Percentiles rank a stretch among this genome's conserved stretches.
phyloP scores from a whole-genome alignment of 225 moss, liverwort and hornwort species.

The Physcomitrium patens region DNA sequence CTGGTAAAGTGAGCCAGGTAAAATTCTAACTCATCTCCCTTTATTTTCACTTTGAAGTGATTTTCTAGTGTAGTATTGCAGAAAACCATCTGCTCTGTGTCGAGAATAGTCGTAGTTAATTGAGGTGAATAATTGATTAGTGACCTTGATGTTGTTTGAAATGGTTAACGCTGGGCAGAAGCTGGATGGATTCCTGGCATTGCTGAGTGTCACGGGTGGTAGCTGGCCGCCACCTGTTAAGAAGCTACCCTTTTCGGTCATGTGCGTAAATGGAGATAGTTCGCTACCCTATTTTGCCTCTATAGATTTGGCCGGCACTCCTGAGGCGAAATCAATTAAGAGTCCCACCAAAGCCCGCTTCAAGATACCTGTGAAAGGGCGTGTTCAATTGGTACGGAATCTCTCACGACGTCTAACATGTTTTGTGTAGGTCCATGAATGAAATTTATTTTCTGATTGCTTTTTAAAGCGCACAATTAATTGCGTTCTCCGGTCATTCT shows the following conservation, averaged over 20 bases:
- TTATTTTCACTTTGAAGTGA: not conserved
- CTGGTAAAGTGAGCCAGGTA: constrained; percentile 91
- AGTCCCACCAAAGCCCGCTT: constrained; percentile 68
- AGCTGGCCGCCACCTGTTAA: constrained; percentile 73
- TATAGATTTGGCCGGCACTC: constrained; percentile 74
- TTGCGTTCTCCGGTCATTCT: too few species aligned
- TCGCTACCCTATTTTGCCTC: constrained; percentile 88
- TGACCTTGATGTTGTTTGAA: not conserved
- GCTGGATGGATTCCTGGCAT: constrained; percentile 89
- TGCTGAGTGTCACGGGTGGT: constrained; percentile 91
- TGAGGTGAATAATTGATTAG: constrained; percentile 4
- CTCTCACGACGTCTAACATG: not conserved
- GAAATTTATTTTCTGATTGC: not conserved
- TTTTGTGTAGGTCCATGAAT: constrained; percentile 10
- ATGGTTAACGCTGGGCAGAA: constrained; percentile 56
- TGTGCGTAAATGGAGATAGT: constrained; percentile 95
- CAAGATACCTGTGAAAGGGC: constrained; percentile 84
- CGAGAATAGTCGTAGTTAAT: not conserved
- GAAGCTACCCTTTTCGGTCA: constrained; percentile 91
- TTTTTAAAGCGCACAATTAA: not conserved
- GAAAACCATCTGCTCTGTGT: not conserved
- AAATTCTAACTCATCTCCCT: not conserved
- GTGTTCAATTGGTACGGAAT: constrained; percentile 83
- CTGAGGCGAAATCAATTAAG: constrained; percentile 51
- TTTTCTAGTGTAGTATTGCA: not conserved